Conservation (phyloP, 345 rosid species). For the Citrus hindsii region DNA sequence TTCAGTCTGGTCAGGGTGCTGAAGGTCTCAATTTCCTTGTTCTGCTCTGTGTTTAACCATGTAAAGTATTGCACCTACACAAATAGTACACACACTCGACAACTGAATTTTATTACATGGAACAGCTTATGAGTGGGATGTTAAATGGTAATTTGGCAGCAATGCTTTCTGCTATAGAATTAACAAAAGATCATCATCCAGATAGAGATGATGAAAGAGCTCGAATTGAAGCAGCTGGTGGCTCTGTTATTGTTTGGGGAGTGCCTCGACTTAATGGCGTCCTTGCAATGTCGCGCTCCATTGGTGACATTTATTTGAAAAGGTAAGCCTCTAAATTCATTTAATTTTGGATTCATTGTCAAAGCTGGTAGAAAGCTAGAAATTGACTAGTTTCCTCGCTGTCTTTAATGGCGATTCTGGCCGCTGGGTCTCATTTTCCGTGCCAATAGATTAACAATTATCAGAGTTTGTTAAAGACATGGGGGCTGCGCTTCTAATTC, state of each 20-base stretch:
- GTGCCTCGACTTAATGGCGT: constrained; percentile 28
- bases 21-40: not conserved
- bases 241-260: constrained; percentile 13
- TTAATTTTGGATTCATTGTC: not conserved
- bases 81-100: not conserved
- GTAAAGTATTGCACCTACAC: not conserved
- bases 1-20: not conserved
- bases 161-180: constrained; percentile 1
- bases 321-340: not conserved
- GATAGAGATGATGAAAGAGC: constrained; percentile 22
- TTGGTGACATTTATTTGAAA: constrained; percentile 23
- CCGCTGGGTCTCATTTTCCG: not conserved
- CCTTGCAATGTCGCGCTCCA: constrained; percentile 26
- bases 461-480: not conserved
- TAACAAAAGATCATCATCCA: constrained; percentile 30
- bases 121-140: not conserved
- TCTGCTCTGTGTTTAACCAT: not conserved
- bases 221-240: constrained; percentile 26
- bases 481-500: not conserved
- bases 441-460: not conserved
- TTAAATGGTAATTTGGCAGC: constrained; percentile 7
- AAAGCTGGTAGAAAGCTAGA: not conserved
- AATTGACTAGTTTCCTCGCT: not conserved
- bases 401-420: not conserved
- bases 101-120: not conserved